Evolutionary conservation across 108 stramenopile species (phyloP), one percentile per base, ranked within the genome.

Genomic region (Nannochloropsis oceanica): DNA sequence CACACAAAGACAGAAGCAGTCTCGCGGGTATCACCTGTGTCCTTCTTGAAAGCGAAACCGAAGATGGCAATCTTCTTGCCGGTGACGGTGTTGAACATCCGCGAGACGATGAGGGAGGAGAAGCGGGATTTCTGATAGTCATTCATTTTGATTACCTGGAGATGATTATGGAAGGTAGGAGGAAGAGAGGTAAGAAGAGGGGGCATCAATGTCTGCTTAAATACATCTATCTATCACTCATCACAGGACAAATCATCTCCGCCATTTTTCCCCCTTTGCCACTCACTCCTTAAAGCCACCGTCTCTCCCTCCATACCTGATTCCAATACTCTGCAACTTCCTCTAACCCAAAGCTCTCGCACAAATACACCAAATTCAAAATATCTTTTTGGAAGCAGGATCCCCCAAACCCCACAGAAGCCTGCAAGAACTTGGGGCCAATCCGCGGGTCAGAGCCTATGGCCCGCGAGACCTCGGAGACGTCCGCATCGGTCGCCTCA

Each of bases 31-130:
- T 99, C 99, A 8, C 97, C 99, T 18, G 99, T 98, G 91, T 99
- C 98, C 92, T 96, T 97, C 96, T 99, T 99, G 95, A 99, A 99
- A 79, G 99, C 99, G 88, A 96, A 99, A 87, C 99, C 99, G 81
- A 99, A 87, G 59, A 99, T 90, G 83, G 96, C 96, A 87, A 99
- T 98, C 92, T 95, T 96, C 92, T 99, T 99, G 59, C 97, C 96
- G 27, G 98, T 97, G 84, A 97, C 95, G 79, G 97, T 98, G 96
- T 98, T 98, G 93, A 99, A 98, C 99, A 99, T 98, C 81, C 89
- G 91, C 25, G 92, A 81, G 13, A 99, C 97, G 91, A 99, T 95
- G 88, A 95, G 95, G 84, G 96, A 91, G 27, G 96, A 93, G 91
- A 99, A 99, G 79, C 99, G 95, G 81, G 93, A 91, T 95, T 99